Percentiles rank a stretch among this genome's conserved stretches.
phyloP scores from a whole-genome alignment of 2,329 filamentous ascomycete genomes.

The Diaporthe ampelina region DNA sequence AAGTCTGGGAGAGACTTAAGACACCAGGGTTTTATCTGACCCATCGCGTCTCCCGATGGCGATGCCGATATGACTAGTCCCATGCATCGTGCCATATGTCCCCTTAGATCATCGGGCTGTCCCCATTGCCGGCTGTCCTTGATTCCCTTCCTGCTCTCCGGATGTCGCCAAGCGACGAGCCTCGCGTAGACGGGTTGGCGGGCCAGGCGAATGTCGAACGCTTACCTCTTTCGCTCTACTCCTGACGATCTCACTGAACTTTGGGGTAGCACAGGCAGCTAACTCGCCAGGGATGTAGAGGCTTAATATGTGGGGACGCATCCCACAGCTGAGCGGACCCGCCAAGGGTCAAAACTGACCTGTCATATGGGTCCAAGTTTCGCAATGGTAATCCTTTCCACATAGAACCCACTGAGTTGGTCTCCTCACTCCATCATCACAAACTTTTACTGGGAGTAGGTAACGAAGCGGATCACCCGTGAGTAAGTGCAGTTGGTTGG shows the following conservation, averaged over 20 bases:
- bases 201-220: slow-evolving; percentile 7
- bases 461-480: not conserved
- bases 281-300: not conserved
- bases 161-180: not conserved
- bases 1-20: not conserved
- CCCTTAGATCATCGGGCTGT: not conserved
- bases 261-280: slow-evolving; percentile 4
- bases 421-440: not conserved
- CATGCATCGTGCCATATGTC: not conserved
- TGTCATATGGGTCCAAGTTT: not conserved
- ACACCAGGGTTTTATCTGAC: slow-evolving; percentile 21
- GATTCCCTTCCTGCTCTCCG: not conserved
- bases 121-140: not conserved
- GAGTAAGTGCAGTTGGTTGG: not conserved
- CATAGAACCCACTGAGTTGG: not conserved
- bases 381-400: slow-evolving; percentile 1
- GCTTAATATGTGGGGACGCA: slow-evolving; percentile 12
- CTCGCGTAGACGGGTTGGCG: slow-evolving; percentile 2
- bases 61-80: slow-evolving; percentile 20
- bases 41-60: slow-evolving; percentile 7
- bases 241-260: slow-evolving; percentile 28
- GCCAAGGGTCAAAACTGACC: not conserved
- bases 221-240: not conserved
- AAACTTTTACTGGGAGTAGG: not conserved
- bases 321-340: not conserved